Conservation (phyloP, 1,284 basidiomycete genomes). For the Puccinia polysora region DNA sequence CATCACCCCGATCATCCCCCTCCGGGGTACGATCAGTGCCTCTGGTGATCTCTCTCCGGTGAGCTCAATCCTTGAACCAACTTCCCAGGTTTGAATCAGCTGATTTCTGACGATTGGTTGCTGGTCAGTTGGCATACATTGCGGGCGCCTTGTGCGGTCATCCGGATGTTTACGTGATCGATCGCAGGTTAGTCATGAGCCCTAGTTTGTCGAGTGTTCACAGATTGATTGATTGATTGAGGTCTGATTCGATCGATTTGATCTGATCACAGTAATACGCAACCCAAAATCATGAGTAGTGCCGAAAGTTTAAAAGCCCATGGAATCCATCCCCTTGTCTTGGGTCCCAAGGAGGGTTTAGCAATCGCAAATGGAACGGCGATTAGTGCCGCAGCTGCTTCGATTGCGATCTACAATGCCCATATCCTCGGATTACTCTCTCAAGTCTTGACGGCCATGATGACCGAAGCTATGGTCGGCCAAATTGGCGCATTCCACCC, state of each 20-base stretch:
- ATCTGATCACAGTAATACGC: background rate
- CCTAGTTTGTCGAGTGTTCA: background rate
- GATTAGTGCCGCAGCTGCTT: slow-evolving; percentile 61
- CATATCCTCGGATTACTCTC: slow-evolving; percentile 67
- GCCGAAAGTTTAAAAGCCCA: slow-evolving; percentile 64
- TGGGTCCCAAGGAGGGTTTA: slow-evolving; percentile 75
- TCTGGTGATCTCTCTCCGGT: slow-evolving; percentile 60
- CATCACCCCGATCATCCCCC: slow-evolving; percentile 75
- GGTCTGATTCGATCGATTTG: no score
- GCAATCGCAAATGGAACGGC: slow-evolving; percentile 77
- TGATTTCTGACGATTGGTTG: no score
- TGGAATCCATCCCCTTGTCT: slow-evolving; percentile 64
- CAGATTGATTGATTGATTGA: no score
- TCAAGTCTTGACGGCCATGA: slow-evolving; percentile 75
- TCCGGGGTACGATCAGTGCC: slow-evolving; percentile 74
- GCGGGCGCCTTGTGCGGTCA: slow-evolving; percentile 73
- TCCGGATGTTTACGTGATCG: slow-evolving; percentile 67
- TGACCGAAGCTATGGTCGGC: slow-evolving; percentile 74
- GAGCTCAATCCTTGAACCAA: slow-evolving; percentile 41
- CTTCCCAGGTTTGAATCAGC: slow-evolving; percentile 58
- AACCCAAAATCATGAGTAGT: slow-evolving; percentile 58
- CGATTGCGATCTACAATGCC: slow-evolving; percentile 63
- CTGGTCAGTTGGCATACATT: slow-evolving; percentile 80
- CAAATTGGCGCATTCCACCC: slow-evolving; percentile 68
- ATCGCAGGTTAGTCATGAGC: slow-evolving; percentile 57